phyloP scores from a whole-genome alignment of 2,329 filamentous ascomycete species.

The Bipolaris oryzae region DNA sequence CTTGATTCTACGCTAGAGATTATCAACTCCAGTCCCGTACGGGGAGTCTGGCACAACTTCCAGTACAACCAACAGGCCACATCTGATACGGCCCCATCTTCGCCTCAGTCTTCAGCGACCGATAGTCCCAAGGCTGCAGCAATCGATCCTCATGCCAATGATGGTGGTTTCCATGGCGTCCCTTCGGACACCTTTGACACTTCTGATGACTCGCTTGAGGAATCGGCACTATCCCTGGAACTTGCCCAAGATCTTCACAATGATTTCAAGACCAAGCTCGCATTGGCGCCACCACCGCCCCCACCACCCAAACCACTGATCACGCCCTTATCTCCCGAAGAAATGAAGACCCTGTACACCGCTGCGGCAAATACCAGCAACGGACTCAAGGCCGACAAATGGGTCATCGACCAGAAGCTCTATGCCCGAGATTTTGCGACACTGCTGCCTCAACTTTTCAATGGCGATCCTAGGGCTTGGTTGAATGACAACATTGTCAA shows the following conservation, averaged over 20 bases:
- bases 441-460: slow-evolving; percentile 51
- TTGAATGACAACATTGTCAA: slow-evolving; percentile 81
- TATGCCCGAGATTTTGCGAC: slow-evolving; percentile 67
- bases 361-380: slow-evolving; percentile 21
- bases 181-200: slow-evolving; percentile 17
- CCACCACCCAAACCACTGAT: slow-evolving; percentile 28
- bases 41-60: slow-evolving; percentile 9
- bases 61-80: slow-evolving; percentile 11
- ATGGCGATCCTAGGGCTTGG: slow-evolving; percentile 62
- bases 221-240: slow-evolving; percentile 28
- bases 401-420: slow-evolving; percentile 49
- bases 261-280: slow-evolving; percentile 20
- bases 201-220: slow-evolving; percentile 27
- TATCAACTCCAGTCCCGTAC: slow-evolving; percentile 20
- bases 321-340: slow-evolving; percentile 22
- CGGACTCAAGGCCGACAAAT: slow-evolving; percentile 19
- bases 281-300: slow-evolving; percentile 15
- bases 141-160: not conserved
- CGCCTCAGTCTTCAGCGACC: not conserved
- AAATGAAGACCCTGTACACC: slow-evolving; percentile 20
- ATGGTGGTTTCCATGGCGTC: slow-evolving; percentile 20
- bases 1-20: slow-evolving; percentile 30
- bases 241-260: slow-evolving; percentile 27
- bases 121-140: slow-evolving; percentile 2
- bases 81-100: not conserved